Conservation (phyloP, 495 filamentous ascomycete genomes). For the Bacidia gigantensis region DNA sequence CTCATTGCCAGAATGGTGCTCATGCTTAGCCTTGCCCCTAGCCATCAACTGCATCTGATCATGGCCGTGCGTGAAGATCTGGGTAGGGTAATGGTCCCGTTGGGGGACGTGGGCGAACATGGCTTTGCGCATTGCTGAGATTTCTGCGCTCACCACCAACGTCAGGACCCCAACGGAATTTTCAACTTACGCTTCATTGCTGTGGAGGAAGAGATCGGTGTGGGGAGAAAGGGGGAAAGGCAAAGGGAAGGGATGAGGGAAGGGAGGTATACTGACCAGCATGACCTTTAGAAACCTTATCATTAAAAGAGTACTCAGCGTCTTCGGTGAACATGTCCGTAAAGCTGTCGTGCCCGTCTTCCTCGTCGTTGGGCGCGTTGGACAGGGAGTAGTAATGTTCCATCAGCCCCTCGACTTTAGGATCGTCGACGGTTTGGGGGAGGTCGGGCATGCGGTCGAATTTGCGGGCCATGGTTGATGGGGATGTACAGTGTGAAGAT, state of each 20-base stretch:
- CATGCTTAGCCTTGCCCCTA: constrained; percentile 2
- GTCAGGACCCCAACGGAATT: neutral
- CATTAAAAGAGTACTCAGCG: constrained; percentile 10
- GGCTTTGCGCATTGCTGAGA: constrained; percentile 8
- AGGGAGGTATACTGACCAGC: neutral
- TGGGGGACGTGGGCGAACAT: constrained; percentile 10
- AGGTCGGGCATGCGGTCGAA: constrained; percentile 3
- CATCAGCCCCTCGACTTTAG: constrained; percentile 3
- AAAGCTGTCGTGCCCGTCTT: constrained; percentile 4
- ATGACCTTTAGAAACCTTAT: constrained; percentile 4
- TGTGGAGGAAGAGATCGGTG: neutral
- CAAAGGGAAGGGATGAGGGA: neutral
- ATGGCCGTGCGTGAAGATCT: constrained; percentile 10
- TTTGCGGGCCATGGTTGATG: neutral
- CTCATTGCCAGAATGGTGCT: constrained; percentile 7
- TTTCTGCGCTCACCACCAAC: constrained; percentile 2
- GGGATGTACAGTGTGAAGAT: no score
- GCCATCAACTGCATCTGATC: constrained; percentile 10
- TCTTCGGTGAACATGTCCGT: constrained; percentile 10
- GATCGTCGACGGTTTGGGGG: constrained; percentile 7
- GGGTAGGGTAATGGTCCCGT: constrained; percentile 9
- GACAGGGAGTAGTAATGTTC: constrained; percentile 7
- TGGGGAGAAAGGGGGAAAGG: neutral
- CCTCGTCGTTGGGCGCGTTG: no score
- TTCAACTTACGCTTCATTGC: neutral